Percentiles rank a stretch among this genome's conserved stretches.
Conservation (phyloP, 371 early-diverging fungal species). For the Lichtheimia ramosa region DNA sequence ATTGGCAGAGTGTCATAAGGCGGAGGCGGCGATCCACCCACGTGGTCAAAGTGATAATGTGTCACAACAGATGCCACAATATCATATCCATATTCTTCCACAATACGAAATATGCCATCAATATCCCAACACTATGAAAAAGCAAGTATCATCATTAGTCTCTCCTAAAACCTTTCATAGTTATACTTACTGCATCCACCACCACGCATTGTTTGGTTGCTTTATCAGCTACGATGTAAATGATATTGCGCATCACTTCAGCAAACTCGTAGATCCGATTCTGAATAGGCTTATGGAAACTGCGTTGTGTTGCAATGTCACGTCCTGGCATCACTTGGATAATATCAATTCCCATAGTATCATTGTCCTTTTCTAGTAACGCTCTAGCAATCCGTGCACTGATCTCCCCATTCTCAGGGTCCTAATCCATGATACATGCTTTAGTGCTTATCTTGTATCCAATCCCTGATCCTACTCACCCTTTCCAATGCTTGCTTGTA, state of each 20-base stretch:
- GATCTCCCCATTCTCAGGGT: conserved; percentile 51
- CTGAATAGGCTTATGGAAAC: conserved; percentile 67
- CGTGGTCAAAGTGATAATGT: conserved; percentile 87
- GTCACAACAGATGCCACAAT: conserved; percentile 77
- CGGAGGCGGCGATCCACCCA: conserved; percentile 74
- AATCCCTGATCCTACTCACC: conserved; percentile 17
- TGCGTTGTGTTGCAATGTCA: conserved; percentile 59
- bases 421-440: conserved; percentile 27
- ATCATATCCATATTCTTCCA: conserved; percentile 58
- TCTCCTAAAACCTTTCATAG: background rate
- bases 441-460: too few species aligned
- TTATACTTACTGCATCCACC: conserved; percentile 67
- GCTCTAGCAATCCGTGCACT: conserved; percentile 54
- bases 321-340: conserved; percentile 70
- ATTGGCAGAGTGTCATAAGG: conserved; percentile 80
- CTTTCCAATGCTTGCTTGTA: conserved; percentile 55
- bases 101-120: conserved; percentile 68
- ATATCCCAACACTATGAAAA: conserved; percentile 82
- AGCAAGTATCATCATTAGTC: background rate
- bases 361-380: conserved; percentile 59
- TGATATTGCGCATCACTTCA: conserved; percentile 78
- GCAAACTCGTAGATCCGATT: conserved; percentile 77
- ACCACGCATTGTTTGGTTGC: conserved; percentile 69
- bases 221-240: conserved; percentile 74
- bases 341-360: conserved; percentile 56